Evolutionary conservation across 106 monocot species (phyloP).

Genomic region (Alisma plantagoaquatica): DNA sequence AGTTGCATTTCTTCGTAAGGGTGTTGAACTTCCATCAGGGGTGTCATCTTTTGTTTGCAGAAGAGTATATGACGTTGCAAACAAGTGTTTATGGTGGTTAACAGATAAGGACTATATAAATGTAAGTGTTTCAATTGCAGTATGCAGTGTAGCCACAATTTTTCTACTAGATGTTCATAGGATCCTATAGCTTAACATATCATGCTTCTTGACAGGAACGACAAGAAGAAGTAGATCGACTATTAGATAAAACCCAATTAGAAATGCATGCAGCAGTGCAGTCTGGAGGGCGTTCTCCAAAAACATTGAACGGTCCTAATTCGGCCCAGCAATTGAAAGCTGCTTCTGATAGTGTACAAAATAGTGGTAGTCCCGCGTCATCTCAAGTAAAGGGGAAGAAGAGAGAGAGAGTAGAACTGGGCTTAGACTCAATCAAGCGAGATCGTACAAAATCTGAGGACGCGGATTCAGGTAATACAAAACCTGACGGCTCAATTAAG

Average conservation of each 20-base stretch:
- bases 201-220: constrained; percentile 38
- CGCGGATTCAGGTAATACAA: constrained; percentile 42
- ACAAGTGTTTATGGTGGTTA: constrained; percentile 35
- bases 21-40: constrained; percentile 26
- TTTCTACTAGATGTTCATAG: neutral
- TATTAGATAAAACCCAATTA: constrained; percentile 68
- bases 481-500: constrained; percentile 53
- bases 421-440: constrained; percentile 45
- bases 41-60: constrained; percentile 7
- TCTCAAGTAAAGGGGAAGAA: constrained; percentile 41
- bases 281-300: constrained; percentile 88
- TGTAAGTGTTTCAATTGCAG: no score
- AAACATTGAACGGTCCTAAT: constrained; percentile 52
- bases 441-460: constrained; percentile 55
- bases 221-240: constrained; percentile 83
- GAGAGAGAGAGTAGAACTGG: constrained; percentile 59
- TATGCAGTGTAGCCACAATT: no score
- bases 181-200: neutral
- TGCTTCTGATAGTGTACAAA: constrained; percentile 63
- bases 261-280: constrained; percentile 98
- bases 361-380: constrained; percentile 31
- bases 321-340: constrained; percentile 75
- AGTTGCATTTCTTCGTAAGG: constrained; percentile 53
- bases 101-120: constrained; percentile 3
- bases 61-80: constrained; percentile 1